Evolutionary conservation across 108 stramenopile genomes (phyloP), one percentile per base, ranked within the genome.

Genomic region (Nitzschia sp.): DNA sequence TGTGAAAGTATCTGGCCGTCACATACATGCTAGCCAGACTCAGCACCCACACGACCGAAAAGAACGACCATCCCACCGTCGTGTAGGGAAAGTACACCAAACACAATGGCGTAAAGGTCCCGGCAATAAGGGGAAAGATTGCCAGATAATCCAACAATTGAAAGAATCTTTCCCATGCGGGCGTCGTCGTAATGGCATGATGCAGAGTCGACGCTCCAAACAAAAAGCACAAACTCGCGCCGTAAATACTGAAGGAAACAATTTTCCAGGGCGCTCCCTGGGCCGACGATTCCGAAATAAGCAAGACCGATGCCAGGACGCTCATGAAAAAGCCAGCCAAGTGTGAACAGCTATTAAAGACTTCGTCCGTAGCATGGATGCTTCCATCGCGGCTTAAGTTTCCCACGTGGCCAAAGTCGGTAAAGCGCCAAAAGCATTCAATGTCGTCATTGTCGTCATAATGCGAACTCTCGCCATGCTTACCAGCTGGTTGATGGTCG

Each of bases 81-180:
- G 83, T 71, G 36, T 87, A 58, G 36, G 83, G 79, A 24, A 80
- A 79, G 51, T 59, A 85, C 0, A 92, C 91, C 53, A 92, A 64
- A 67, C 91, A 92, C 0, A 92, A 70, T 2, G 91, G 91, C n/a
- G 91, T 89, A 71, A 89, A 89, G n/a, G 87, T 92, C 11, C 91
- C 91, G 30, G 85, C 82, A 71, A 92, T 92, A 11, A 92, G 74
- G 17, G 91, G 91, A 64, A 85, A 92, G 35, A 92, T 92, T 28
- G 91, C 91, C 18, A 88, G 53, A 65, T 92, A 92, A 64, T 92
- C 91, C 58, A 86, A 63, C 69, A 81, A 84, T 71, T 82, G 67
- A 24, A 92, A 83, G 46, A 76, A 65, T 15, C 63, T 61, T 74
- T 92, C 91, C 54, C 85, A 69, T 46, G 72, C 66, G 1, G 48